These are phyloP conservation scores for Sclerotinia glacialis DNA, from an alignment of 2,329 filamentous ascomycete species.

Conservation along the genomic window DNA sequence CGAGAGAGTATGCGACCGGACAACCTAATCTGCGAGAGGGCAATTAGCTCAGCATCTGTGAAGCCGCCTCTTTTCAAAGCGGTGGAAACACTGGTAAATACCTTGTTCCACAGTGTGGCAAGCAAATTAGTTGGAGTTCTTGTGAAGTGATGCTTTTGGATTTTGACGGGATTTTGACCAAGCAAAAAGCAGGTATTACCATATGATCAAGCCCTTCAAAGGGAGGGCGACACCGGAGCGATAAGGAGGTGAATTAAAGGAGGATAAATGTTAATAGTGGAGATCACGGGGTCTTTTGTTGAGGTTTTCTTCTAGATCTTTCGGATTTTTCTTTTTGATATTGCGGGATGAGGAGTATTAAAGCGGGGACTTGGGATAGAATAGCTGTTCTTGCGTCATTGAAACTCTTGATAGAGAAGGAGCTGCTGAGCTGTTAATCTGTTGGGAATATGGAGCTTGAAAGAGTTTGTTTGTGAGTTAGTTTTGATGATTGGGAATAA, in stretches of 20 bases:
- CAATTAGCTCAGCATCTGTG: background rate
- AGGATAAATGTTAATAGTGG: background rate
- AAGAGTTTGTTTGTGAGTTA: background rate
- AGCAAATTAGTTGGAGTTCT: background rate
- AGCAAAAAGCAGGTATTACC: background rate
- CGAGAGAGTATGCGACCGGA: background rate
- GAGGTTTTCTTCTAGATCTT: background rate
- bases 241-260: background rate
- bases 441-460: background rate
- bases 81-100: background rate
- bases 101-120: background rate
- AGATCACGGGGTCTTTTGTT: background rate
- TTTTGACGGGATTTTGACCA: background rate
- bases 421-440: background rate
- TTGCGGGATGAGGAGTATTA: constrained; percentile 8
- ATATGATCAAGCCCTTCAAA: background rate
- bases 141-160: background rate
- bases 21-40: background rate
- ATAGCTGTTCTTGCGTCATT: constrained; percentile 3
- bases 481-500: background rate
- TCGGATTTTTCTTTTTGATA: background rate
- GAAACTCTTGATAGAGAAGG: background rate
- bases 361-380: background rate
- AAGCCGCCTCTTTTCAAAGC: background rate
- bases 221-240: background rate